Conservation (phyloP, 2,329 filamentous ascomycete genomes). For the Fusarium sp. region DNA sequence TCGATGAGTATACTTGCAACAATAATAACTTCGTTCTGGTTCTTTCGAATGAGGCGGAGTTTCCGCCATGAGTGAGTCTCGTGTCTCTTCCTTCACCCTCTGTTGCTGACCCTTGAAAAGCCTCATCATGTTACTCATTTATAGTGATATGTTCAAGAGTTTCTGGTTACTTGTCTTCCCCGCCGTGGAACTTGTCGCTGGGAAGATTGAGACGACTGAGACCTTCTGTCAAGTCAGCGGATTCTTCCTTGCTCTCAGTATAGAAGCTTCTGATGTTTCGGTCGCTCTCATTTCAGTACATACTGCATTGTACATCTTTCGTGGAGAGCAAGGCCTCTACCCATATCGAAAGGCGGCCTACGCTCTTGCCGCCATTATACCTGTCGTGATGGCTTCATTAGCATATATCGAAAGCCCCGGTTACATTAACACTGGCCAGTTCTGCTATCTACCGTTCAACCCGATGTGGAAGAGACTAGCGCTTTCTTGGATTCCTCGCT, state of each 20-base stretch:
- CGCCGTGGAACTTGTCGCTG: constrained; percentile 63
- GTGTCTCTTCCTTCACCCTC: not conserved
- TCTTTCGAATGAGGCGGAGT: constrained; percentile 75
- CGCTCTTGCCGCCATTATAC: constrained; percentile 64
- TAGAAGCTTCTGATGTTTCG: constrained; percentile 76
- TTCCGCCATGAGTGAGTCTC: constrained; percentile 69
- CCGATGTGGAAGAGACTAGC: constrained; percentile 76
- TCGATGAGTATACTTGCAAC: constrained; percentile 66
- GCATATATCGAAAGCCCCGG: constrained; percentile 68
- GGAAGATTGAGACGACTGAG: constrained; percentile 60
- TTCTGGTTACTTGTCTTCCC: constrained; percentile 75
- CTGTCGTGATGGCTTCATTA: constrained; percentile 67
- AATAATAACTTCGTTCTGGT: constrained; percentile 73
- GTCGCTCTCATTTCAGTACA: constrained; percentile 80
- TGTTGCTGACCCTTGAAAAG: constrained; percentile 52
- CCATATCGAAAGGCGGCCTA: constrained; percentile 72
- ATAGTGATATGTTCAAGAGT: constrained; percentile 77
- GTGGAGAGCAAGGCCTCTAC: constrained; percentile 72
- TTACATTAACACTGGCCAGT: constrained; percentile 71
- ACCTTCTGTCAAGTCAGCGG: constrained; percentile 74
- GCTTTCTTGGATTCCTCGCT: constrained; percentile 78
- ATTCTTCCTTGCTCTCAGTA: constrained; percentile 73
- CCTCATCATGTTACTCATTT: constrained; percentile 78
- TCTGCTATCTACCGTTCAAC: constrained; percentile 74
- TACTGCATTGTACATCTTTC: constrained; percentile 76